These are phyloP conservation scores for Lophium mytilinum DNA, from an alignment of 495 filamentous ascomycete genomes.

Conservation along the genomic window DNA sequence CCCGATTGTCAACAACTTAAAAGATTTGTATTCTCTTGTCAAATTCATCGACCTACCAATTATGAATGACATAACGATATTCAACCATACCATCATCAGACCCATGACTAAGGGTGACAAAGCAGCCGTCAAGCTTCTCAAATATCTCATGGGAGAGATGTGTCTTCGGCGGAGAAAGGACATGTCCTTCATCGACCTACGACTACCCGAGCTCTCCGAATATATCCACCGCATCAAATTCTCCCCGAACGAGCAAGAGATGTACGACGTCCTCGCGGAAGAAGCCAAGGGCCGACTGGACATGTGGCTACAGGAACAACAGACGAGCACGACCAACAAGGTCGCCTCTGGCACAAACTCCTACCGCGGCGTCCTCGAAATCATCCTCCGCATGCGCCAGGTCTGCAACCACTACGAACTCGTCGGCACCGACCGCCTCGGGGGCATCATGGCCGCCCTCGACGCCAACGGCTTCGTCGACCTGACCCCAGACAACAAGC, in stretches of 20 bases:
- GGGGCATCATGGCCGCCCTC: constrained; percentile 58
- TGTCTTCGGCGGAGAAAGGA: constrained; percentile 81
- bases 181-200: constrained; percentile 82
- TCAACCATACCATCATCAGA: constrained; percentile 65
- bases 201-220: constrained; percentile 69
- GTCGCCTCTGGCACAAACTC: constrained; percentile 33
- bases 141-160: constrained; percentile 71
- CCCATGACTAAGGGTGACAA: constrained; percentile 55
- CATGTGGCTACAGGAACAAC: constrained; percentile 36
- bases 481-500: constrained; percentile 64
- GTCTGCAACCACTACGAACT: constrained; percentile 84
- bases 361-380: constrained; percentile 67
- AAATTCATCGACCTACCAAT: constrained; percentile 72
- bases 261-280: constrained; percentile 67
- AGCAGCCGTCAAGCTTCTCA: constrained; percentile 56
- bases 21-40: constrained; percentile 74
- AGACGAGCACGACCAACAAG: constrained; percentile 35
- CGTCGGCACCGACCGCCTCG: constrained; percentile 59
- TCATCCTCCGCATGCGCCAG: constrained; percentile 77
- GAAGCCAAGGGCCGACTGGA: constrained; percentile 69
- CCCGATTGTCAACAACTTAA: constrained; percentile 59
- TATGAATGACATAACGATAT: constrained; percentile 64
- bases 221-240: constrained; percentile 75
- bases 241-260: constrained; percentile 63
- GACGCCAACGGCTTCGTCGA: constrained; percentile 58